phyloP scores from a whole-genome alignment of 306 rosid species.

The Corylus avellana region DNA sequence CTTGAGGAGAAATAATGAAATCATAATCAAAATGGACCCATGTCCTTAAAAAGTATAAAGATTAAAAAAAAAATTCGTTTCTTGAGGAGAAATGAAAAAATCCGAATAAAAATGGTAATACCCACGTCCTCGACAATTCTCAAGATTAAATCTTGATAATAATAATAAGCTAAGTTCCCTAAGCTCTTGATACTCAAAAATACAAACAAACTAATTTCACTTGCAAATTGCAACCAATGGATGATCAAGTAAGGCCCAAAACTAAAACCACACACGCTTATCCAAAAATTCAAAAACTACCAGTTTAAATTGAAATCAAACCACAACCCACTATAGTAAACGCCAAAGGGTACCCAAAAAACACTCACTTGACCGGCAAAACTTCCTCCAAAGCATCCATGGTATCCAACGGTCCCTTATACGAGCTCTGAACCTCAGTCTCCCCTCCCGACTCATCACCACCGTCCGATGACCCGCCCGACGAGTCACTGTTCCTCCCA shows the following conservation, averaged over 20 bases:
- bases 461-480: conserved; percentile 54
- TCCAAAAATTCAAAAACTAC: not conserved
- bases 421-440: conserved; percentile 54
- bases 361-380: conserved; percentile 68
- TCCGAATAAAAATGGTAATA: not conserved
- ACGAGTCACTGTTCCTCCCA: conserved; percentile 57
- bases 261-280: not conserved
- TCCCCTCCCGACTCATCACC: conserved; percentile 63
- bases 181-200: not conserved
- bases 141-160: not conserved
- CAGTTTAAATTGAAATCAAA: conserved; percentile 15
- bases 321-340: conserved; percentile 15
- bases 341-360: not conserved
- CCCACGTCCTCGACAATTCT: not conserved
- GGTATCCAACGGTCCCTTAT: conserved; percentile 64
- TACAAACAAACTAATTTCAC: not conserved
- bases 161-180: not conserved
- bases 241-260: not conserved
- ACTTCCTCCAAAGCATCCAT: conserved; percentile 59
- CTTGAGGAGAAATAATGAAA: no score
- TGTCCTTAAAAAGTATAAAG: no score
- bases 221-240: not conserved
- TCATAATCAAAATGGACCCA: no score
- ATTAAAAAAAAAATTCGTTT: not conserved
- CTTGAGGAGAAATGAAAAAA: not conserved